A percentile compares a stretch with the other conserved stretches of the same genome.
phyloP scores from a whole-genome alignment of 495 filamentous ascomycete species.

The Aspergillus bridgeri region DNA sequence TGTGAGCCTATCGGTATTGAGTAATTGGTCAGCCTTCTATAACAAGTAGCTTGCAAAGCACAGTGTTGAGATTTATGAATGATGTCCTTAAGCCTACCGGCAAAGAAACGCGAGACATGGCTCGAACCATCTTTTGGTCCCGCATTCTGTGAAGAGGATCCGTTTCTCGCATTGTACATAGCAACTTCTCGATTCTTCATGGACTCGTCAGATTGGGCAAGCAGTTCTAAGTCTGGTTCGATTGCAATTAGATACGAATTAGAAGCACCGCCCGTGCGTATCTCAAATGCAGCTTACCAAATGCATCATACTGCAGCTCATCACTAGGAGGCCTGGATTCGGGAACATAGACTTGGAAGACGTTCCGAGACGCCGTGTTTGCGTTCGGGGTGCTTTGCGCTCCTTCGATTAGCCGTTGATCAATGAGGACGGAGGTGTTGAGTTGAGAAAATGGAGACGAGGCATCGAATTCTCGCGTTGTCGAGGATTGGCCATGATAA shows the following conservation, averaged over 20 bases:
- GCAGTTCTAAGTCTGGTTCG: slow-evolving; percentile 36
- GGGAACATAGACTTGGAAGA: neutral
- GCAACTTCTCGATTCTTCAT: neutral
- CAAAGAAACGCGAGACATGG: slow-evolving; percentile 31
- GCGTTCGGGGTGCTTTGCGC: slow-evolving; percentile 16
- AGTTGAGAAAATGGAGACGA: neutral
- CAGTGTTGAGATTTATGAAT: too few relatives aligned
- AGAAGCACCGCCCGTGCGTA: neutral
- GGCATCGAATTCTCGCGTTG: neutral
- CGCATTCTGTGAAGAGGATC: neutral
- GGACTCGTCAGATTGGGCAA: slow-evolving; percentile 28
- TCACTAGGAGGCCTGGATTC: slow-evolving; percentile 8
- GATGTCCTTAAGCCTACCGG: slow-evolving; percentile 18
- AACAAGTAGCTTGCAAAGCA: neutral
- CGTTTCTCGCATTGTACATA: neutral
- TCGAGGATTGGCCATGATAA: neutral
- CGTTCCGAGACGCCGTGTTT: slow-evolving; percentile 3
- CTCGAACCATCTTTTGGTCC: neutral
- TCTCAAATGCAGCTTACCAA: slow-evolving; percentile 38
- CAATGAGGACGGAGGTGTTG: slow-evolving; percentile 12
- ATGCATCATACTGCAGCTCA: slow-evolving; percentile 42
- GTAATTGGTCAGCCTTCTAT: slow-evolving; percentile 10
- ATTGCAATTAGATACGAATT: neutral
- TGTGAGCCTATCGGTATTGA: slow-evolving; percentile 21
- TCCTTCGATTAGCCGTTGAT: slow-evolving; percentile 29